A percentile compares a stretch with the other conserved stretches of the same genome.
Conservation (phyloP, 2,329 filamentous ascomycete genomes). For the Elsinoe fawcettii region DNA sequence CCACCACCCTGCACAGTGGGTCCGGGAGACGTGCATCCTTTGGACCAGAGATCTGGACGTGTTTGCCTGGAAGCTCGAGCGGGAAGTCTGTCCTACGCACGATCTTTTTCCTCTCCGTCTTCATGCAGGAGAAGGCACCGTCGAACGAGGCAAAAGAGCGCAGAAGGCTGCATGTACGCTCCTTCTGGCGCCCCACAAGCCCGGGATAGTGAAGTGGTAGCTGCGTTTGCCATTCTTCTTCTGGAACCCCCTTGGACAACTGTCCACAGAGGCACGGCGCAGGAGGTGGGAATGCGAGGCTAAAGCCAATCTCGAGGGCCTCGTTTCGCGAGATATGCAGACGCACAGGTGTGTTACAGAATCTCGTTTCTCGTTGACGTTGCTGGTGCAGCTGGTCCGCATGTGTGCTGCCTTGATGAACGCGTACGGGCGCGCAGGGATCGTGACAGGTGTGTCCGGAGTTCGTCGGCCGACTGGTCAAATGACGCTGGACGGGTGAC, state of each 20-base stretch:
- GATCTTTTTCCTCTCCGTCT: neutral
- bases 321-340: neutral
- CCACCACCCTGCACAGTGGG: neutral
- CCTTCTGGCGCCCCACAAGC: neutral
- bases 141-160: neutral
- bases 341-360: slow-evolving; percentile 1
- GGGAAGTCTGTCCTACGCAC: neutral
- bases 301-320: neutral
- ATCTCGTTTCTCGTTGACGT: slow-evolving; percentile 6
- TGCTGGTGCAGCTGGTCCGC: neutral
- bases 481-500: neutral
- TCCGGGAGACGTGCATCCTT: neutral
- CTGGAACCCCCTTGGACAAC: neutral
- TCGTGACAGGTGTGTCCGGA: neutral
- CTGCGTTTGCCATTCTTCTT: neutral
- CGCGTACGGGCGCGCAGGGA: neutral
- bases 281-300: neutral
- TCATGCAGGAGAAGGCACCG: slow-evolving; percentile 4
- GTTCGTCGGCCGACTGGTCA: neutral
- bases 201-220: neutral
- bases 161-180: neutral
- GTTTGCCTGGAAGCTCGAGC: neutral
- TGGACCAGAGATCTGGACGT: slow-evolving; percentile 2
- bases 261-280: neutral
- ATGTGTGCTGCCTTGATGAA: neutral